Evolutionary conservation across 805 yeast species (phyloP).

Genomic region (Cyberlindnera xylosilytica): DNA sequence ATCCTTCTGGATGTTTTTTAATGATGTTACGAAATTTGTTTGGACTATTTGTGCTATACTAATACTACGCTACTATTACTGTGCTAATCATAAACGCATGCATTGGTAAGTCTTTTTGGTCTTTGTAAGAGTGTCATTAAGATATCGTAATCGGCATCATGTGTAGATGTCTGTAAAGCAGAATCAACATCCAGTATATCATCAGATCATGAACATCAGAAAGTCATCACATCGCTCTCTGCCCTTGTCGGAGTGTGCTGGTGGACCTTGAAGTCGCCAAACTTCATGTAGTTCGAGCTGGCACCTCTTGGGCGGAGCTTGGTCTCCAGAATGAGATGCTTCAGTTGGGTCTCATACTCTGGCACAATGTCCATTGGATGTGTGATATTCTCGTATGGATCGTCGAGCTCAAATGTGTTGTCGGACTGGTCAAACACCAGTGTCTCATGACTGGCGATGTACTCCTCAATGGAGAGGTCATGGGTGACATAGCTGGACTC

Average conservation of each 20-base stretch:
- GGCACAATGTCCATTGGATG: slow-evolving; percentile 25
- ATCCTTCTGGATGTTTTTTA: too few relatives aligned
- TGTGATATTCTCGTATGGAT: slow-evolving; percentile 23
- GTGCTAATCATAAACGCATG: too few relatives aligned
- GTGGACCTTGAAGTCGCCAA: slow-evolving; percentile 10
- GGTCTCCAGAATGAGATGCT: slow-evolving; percentile 4
- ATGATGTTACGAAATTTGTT: too few relatives aligned
- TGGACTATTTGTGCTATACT: too few relatives aligned
- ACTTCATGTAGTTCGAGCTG: slow-evolving; percentile 19
- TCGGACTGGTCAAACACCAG: slow-evolving; percentile 4
- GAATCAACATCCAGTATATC: too few relatives aligned
- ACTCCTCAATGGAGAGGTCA: slow-evolving; percentile 3
- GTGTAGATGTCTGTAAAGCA: too few relatives aligned
- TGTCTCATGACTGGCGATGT: slow-evolving; percentile 3
- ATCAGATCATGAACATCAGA: too few relatives aligned
- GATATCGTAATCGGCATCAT: too few relatives aligned
- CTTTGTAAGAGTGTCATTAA: too few relatives aligned
- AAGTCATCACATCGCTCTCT: not conserved
- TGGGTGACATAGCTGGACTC: slow-evolving; percentile 2
- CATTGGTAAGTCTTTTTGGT: too few relatives aligned
- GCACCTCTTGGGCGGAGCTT: slow-evolving; percentile 17
- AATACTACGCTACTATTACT: too few relatives aligned
- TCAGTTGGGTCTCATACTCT: slow-evolving; percentile 4
- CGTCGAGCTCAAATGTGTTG: slow-evolving; percentile 17
- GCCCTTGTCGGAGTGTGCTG: not conserved